A percentile compares a stretch with the other conserved stretches of the same genome.
These are phyloP conservation scores for Vachellia collinsii DNA, from an alignment of 306 rosid species.

Conservation along the genomic window DNA sequence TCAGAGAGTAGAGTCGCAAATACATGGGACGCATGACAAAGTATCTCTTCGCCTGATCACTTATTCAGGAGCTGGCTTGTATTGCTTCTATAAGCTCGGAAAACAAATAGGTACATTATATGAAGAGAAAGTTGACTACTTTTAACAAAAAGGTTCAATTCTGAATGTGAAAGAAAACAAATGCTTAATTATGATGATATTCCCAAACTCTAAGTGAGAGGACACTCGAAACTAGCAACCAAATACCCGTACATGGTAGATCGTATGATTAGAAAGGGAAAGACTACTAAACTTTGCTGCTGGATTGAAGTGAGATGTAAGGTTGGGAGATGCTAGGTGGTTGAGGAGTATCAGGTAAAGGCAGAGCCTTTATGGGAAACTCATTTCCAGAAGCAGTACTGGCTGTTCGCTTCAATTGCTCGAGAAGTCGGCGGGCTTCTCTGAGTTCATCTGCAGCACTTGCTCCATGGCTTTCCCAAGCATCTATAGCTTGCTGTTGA, in stretches of 20 bases:
- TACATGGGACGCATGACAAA: neutral
- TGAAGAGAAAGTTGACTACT: neutral
- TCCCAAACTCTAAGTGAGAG: slow-evolving; percentile 20
- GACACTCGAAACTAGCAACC: slow-evolving; percentile 29
- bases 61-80: slow-evolving; percentile 1
- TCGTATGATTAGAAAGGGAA: slow-evolving; percentile 22
- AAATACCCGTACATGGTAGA: slow-evolving; percentile 15
- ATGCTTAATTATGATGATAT: neutral
- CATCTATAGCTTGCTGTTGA: slow-evolving; percentile 83
- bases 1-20: neutral
- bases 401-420: slow-evolving; percentile 68
- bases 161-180: neutral
- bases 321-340: slow-evolving; percentile 45
- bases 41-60: slow-evolving; percentile 12
- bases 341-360: slow-evolving; percentile 50
- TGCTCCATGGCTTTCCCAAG: slow-evolving; percentile 94
- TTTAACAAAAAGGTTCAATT: slow-evolving; percentile 5
- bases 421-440: slow-evolving; percentile 71
- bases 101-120: slow-evolving; percentile 3
- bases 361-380: slow-evolving; percentile 62
- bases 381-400: slow-evolving; percentile 46
- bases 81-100: neutral
- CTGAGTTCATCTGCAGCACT: slow-evolving; percentile 70
- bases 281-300: slow-evolving; percentile 21
- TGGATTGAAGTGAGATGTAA: slow-evolving; percentile 36